A percentile compares a stretch with the other conserved stretches of the same genome.
phyloP scores from a whole-genome alignment of 2,329 filamentous ascomycete genomes.

The Metarhizium rileyi region DNA sequence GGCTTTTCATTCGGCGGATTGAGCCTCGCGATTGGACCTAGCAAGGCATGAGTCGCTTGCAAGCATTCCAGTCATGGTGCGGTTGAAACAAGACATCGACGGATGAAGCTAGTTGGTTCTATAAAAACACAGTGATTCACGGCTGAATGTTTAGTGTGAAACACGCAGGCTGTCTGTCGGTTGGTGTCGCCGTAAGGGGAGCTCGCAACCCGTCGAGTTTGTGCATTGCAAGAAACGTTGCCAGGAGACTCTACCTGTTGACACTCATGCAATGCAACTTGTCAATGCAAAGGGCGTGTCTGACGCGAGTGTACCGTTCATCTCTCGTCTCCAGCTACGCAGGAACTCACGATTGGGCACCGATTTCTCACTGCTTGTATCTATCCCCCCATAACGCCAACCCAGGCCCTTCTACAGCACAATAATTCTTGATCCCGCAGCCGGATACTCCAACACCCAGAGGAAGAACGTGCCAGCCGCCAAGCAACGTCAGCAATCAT shows the following conservation, averaged over 20 bases:
- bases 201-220: too few species aligned
- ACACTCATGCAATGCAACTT: neutral
- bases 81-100: too few species aligned
- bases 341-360: neutral
- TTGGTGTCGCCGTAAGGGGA: too few species aligned
- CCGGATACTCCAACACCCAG: neutral
- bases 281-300: neutral
- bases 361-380: neutral
- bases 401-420: neutral
- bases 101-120: too few species aligned
- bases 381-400: neutral
- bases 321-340: neutral
- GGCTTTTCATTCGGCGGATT: too few species aligned
- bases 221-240: too few species aligned
- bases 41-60: too few species aligned
- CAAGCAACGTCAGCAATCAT: neutral
- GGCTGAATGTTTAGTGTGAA: too few species aligned
- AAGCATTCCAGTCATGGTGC: too few species aligned
- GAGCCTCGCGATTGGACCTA: too few species aligned
- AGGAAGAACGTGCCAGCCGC: neutral
- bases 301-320: constrained; percentile 4
- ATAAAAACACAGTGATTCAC: too few species aligned
- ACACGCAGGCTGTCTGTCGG: too few species aligned
- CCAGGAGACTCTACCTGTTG: neutral
- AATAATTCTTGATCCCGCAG: neutral